These are phyloP conservation scores for Scheffersomyces lignicola DNA, from an alignment of 1,139 yeast genomes.

Conservation along the genomic window DNA sequence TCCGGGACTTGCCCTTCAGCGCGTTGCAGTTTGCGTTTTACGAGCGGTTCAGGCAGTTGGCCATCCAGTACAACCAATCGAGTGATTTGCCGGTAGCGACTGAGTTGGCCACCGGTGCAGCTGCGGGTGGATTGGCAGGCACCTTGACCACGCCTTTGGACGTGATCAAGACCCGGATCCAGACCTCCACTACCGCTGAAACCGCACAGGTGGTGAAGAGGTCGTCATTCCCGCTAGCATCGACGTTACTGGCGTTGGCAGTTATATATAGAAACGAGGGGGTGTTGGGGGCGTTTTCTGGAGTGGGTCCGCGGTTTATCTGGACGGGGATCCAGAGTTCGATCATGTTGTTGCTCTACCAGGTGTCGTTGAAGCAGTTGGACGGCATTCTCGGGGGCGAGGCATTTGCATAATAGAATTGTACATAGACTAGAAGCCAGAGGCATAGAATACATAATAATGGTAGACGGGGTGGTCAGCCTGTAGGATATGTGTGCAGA, in stretches of 20 bases:
- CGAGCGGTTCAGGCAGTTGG: slow-evolving; percentile 73
- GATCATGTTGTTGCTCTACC: slow-evolving; percentile 88
- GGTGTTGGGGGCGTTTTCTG: slow-evolving; percentile 75
- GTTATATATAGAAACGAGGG: slow-evolving; percentile 78
- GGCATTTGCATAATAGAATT: too few relatives aligned
- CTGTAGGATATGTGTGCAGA: too few relatives aligned
- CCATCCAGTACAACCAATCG: slow-evolving; percentile 44
- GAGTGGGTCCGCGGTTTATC: slow-evolving; percentile 93
- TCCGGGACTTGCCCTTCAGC: slow-evolving; percentile 90
- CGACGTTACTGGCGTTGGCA: slow-evolving; percentile 64
- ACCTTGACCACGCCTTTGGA: slow-evolving; percentile 80
- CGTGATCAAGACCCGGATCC: slow-evolving; percentile 91
- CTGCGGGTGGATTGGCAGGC: slow-evolving; percentile 97
- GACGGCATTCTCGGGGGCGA: slow-evolving; percentile 27
- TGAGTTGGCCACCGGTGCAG: slow-evolving; percentile 86
- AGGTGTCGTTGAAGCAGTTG: slow-evolving; percentile 49
- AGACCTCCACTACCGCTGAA: slow-evolving; percentile 50
- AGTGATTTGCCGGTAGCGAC: slow-evolving; percentile 55
- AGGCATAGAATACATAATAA: too few relatives aligned
- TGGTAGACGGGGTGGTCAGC: too few relatives aligned
- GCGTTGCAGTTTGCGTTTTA: slow-evolving; percentile 95
- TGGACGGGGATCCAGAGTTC: slow-evolving; percentile 98
- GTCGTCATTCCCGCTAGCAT: slow-evolving; percentile 27
- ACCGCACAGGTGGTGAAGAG: too few relatives aligned
- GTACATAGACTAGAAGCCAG: too few relatives aligned